Evolutionary conservation across 2,329 filamentous ascomycete genomes (phyloP).

Genomic region (Zymoseptoria brevis): DNA sequence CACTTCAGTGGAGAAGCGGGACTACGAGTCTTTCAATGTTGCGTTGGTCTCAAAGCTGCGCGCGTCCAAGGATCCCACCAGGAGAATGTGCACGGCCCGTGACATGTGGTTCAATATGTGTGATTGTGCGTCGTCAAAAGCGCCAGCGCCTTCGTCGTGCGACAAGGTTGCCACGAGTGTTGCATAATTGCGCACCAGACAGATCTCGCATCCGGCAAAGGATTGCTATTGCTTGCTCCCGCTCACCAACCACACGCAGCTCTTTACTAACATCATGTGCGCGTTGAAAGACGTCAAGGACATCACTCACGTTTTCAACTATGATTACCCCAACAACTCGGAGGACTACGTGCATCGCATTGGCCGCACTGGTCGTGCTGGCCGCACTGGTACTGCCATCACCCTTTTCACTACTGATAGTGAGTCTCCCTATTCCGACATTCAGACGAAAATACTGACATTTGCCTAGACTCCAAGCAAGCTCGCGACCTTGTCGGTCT

Average conservation of each 20-base stretch:
- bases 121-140: slow-evolving; percentile 16
- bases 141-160: slow-evolving; percentile 14
- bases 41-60: slow-evolving; percentile 61
- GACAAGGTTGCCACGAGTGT: slow-evolving; percentile 23
- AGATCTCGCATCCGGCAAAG: slow-evolving; percentile 45
- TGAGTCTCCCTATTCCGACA: slow-evolving; percentile 48
- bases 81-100: slow-evolving; percentile 47
- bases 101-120: slow-evolving; percentile 36
- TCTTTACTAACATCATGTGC: slow-evolving; percentile 39
- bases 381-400: slow-evolving; percentile 90
- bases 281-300: slow-evolving; percentile 93
- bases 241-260: slow-evolving; percentile 27
- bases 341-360: slow-evolving; percentile 64
- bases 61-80: slow-evolving; percentile 60
- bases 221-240: slow-evolving; percentile 39
- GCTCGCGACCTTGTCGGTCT: slow-evolving; percentile 93
- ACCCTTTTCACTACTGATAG: slow-evolving; percentile 99
- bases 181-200: slow-evolving; percentile 26
- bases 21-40: slow-evolving; percentile 56
- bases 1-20: slow-evolving; percentile 69
- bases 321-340: slow-evolving; percentile 96
- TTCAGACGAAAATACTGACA: slow-evolving; percentile 28
- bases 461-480: slow-evolving; percentile 44
- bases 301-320: slow-evolving; percentile 99
- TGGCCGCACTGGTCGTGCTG: slow-evolving; percentile 62